Evolutionary conservation across 805 yeast genomes (phyloP), one percentile per base, ranked within the genome.

Genomic region (Candida yuanshanica): DNA sequence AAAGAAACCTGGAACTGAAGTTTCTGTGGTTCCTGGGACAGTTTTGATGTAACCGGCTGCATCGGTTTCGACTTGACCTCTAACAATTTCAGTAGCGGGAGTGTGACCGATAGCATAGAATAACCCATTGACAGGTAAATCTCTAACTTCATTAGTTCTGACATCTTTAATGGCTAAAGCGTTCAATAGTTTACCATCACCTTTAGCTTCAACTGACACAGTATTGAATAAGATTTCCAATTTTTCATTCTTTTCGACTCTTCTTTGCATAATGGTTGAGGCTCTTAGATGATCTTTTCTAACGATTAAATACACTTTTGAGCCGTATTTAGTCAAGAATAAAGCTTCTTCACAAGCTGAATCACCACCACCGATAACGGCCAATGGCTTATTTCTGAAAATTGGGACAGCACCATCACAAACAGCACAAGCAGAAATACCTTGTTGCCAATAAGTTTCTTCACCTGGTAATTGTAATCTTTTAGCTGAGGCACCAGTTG

Each of bases 401-500:
- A 93, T 90, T 55, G 99, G 99, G 37, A 93, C 95, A 25, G 99
- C 99, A 68, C 99, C 99, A 64, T 93, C 99, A 71, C 99, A 93
- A 48, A 93, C 99, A 32, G 99, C 99, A 74, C 99, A 93, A 14
- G 99, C 99, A 53, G 96, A 86, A 53, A 93, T 93, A 66, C 99
- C 99, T 64, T 83, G 84, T 74, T 93, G 99, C 99, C 99, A 93
- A 78, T 93, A 93, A 26, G 77, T 75, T 52, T 93, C 98, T 72
- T 93, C 99, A 56, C 99, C 99, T 45, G 97, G 96, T 47, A 93
- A 72, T 62, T 77, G 68, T 69, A 93, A 75, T 73, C 99, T 86
- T 75, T 83, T 88, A 45, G 99, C 99, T 32, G 95, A 83, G 18
- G 99, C 99, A 62, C 99, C 99, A 36, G 99, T 93, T 51, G 99